Percentiles rank a stretch among this genome's conserved stretches.
These are phyloP conservation scores for Ophiostoma quercus DNA, from an alignment of 2,329 filamentous ascomycete genomes.

Conservation along the genomic window DNA sequence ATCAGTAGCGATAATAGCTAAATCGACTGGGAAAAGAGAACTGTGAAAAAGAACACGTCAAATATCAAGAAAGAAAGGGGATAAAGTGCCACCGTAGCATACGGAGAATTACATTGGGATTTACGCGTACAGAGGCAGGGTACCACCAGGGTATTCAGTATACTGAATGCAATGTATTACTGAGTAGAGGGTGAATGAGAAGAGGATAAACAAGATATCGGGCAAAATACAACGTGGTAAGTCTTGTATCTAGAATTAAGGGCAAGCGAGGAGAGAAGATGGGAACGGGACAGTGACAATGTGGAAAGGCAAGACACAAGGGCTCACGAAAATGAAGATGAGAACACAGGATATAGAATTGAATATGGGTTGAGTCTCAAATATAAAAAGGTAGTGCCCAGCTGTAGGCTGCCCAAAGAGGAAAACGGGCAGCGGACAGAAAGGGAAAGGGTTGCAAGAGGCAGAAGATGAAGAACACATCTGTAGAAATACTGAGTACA, in stretches of 20 bases:
- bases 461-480: background rate
- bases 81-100: background rate
- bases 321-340: background rate
- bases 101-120: background rate
- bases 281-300: background rate
- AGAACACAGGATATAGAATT: background rate
- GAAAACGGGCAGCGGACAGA: background rate
- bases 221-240: constrained; percentile 1
- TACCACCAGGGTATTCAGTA: too few relatives aligned
- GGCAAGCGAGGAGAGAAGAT: background rate
- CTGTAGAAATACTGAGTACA: background rate
- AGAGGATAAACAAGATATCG: constrained; percentile 2
- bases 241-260: background rate
- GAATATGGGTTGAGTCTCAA: background rate
- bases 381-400: background rate
- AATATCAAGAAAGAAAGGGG: background rate
- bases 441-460: background rate
- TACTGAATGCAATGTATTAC: too few relatives aligned
- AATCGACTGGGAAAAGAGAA: background rate
- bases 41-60: background rate
- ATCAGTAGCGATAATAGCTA: background rate
- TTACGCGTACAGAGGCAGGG: background rate
- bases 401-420: constrained; percentile 4
- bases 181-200: background rate
- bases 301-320: background rate